Conservation (phyloP, 1,284 basidiomycete species). For the Fomitopsis palustris region DNA sequence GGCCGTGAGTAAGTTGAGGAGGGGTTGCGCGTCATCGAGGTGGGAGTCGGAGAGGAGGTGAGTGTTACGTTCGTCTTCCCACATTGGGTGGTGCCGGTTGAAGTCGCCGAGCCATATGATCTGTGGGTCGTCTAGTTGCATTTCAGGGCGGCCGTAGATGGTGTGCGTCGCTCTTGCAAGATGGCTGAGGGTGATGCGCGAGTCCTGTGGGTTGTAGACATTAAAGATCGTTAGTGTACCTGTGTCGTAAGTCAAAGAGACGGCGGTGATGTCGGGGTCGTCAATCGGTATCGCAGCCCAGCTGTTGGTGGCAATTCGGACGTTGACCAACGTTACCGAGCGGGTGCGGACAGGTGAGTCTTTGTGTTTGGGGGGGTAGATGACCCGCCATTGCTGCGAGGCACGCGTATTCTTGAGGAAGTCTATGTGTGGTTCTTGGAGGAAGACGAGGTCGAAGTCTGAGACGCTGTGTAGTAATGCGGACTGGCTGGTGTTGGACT, state of each 20-base stretch:
- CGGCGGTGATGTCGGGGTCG: constrained; percentile 25
- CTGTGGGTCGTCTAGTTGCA: not conserved
- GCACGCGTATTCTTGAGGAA: not conserved
- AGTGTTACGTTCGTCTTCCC: constrained; percentile 36
- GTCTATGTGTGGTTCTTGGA: not conserved
- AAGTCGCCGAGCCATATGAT: not conserved
- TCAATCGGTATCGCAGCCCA: constrained; percentile 22
- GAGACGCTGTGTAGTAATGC: not conserved
- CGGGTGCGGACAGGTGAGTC: constrained; percentile 8
- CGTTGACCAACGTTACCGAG: constrained; percentile 29
- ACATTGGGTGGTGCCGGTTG: constrained; percentile 38
- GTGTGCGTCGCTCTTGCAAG: constrained; percentile 2
- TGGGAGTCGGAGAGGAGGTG: constrained; percentile 28
- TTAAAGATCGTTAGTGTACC: constrained; percentile 28
- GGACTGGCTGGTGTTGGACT: not conserved
- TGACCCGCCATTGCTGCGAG: not conserved
- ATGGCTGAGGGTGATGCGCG: constrained; percentile 16
- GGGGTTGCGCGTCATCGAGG: constrained; percentile 15
- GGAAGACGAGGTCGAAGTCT: not conserved
- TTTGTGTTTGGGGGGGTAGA: not conserved
- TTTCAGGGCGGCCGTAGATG: not conserved
- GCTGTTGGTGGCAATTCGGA: constrained; percentile 19
- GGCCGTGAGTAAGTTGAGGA: constrained; percentile 17
- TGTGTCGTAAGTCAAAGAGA: constrained; percentile 14
- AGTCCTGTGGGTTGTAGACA: constrained; percentile 32